phyloP scores from a whole-genome alignment of 208 protist genomes.

The Trypanosomatidae sp. region DNA sequence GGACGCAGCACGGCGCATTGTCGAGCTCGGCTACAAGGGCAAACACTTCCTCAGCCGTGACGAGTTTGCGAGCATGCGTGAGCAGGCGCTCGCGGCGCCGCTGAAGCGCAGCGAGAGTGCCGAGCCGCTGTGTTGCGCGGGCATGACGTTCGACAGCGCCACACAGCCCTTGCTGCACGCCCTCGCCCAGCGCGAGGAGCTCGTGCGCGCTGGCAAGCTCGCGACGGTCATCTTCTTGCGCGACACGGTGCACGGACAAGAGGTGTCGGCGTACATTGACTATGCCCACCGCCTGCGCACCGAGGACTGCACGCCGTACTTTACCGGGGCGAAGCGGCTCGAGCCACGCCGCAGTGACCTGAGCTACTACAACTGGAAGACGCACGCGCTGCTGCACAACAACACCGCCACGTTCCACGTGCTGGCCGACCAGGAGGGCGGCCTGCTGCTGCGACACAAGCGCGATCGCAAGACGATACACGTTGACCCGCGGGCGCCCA shows the following conservation, averaged over 20 bases:
- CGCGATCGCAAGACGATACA: conserved; percentile 96
- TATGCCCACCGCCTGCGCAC: conserved; percentile 91
- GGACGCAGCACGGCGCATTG: conserved; percentile 90
- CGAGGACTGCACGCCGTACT: conserved; percentile 94
- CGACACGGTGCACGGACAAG: conserved; percentile 93
- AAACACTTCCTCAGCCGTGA: conserved; percentile 84
- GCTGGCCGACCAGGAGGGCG: conserved; percentile 91
- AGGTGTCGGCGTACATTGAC: conserved; percentile 98
- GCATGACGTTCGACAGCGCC: conserved; percentile 71
- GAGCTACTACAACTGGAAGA: conserved; percentile 98
- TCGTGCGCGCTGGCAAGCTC: conserved; percentile 92
- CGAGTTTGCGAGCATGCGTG: conserved; percentile 76
- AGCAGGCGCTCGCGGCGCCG: conserved; percentile 55
- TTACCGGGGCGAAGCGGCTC: conserved; percentile 76
- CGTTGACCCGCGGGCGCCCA: conserved; percentile 89
- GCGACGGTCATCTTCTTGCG: conserved; percentile 96
- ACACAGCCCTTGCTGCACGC: conserved; percentile 82
- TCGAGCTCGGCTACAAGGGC: conserved; percentile 95
- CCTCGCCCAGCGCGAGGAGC: conserved; percentile 93
- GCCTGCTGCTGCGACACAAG: conserved; percentile 97
- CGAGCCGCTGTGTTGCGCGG: conserved; percentile 75
- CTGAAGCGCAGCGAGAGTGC: conserved; percentile 76
- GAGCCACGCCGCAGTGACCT: conserved; percentile 94
- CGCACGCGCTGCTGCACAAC: conserved; percentile 91
- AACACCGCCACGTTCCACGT: conserved; percentile 94